phyloP scores from a whole-genome alignment of 2,329 filamentous ascomycete genomes.

The Nothophoma quercina region DNA sequence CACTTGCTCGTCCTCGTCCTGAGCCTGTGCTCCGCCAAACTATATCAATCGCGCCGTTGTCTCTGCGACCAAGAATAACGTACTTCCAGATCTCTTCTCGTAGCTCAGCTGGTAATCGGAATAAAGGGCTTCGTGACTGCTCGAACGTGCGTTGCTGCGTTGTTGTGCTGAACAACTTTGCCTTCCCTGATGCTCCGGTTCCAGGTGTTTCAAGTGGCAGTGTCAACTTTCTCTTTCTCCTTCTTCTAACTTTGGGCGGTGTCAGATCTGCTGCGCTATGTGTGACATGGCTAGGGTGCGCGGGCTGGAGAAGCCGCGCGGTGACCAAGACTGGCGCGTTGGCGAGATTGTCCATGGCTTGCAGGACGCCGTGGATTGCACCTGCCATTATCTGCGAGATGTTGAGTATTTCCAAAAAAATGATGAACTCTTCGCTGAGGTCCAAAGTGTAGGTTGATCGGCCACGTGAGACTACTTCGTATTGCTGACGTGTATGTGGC shows the following conservation, averaged over 20 bases:
- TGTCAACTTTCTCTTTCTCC: constrained; percentile 2
- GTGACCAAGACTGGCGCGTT: background rate
- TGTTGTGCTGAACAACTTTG: background rate
- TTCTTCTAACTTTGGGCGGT: background rate
- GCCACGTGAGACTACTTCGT: background rate
- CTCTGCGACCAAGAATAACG: background rate
- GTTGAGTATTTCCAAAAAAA: background rate
- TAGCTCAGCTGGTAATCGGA: constrained; percentile 2
- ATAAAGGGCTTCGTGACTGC: background rate
- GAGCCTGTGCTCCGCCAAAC: background rate
- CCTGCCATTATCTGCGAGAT: background rate
- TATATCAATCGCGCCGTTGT: background rate
- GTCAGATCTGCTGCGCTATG: background rate
- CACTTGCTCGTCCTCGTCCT: constrained; percentile 2
- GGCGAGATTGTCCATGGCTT: constrained; percentile 4
- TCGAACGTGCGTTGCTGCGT: background rate
- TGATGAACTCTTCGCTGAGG: background rate
- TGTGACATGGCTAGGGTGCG: background rate
- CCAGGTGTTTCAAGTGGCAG: background rate
- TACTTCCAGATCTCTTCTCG: constrained; percentile 1
- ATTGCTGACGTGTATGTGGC: background rate
- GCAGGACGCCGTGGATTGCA: background rate
- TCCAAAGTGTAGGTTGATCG: background rate
- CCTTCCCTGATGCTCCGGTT: background rate
- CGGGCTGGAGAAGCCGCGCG: background rate